These are phyloP conservation scores for Ilex aquifolium DNA, from an alignment of 257 asterid genomes.

Conservation along the genomic window DNA sequence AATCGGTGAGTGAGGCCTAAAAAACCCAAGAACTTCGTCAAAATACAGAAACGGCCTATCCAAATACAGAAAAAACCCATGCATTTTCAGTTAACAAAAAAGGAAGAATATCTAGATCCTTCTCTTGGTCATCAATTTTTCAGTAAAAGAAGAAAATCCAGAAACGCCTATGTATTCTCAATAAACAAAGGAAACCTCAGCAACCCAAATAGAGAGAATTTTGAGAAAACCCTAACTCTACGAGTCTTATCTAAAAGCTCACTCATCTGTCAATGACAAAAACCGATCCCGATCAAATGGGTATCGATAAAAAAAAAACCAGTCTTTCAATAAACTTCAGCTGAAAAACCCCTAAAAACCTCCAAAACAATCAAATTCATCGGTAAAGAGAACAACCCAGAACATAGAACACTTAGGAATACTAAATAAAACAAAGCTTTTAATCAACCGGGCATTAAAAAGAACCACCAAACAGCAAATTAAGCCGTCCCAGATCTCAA, in stretches of 20 bases:
- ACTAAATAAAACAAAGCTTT: conserved; percentile 14
- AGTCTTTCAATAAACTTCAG: conserved; percentile 16
- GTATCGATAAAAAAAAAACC: conserved; percentile 16
- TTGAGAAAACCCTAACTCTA: not conserved
- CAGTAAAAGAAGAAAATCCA: not conserved
- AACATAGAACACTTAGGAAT: not conserved
- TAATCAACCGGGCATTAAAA: conserved; percentile 23
- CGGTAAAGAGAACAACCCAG: conserved; percentile 11
- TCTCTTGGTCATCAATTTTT: conserved; percentile 14
- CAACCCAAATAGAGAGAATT: conserved; percentile 1
- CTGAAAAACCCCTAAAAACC: conserved; percentile 17
- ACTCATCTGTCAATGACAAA: not conserved
- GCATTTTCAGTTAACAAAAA: not conserved
- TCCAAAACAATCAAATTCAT: conserved; percentile 6
- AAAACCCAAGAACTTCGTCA: conserved; percentile 7
- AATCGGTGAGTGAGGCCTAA: conserved; percentile 11
- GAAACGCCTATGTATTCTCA: not conserved
- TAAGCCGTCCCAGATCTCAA: conserved; percentile 43
- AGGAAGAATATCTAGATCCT: conserved; percentile 4
- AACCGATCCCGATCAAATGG: not conserved
- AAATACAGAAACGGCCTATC: not conserved
- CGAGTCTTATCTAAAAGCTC: not conserved
- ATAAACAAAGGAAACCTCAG: not conserved
- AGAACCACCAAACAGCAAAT: conserved; percentile 13
- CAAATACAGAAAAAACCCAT: not conserved